A percentile compares a stretch with the other conserved stretches of the same genome.
These are phyloP conservation scores for Debaryomyces sp. DNA, from an alignment of 1,139 yeast species.

Conservation along the genomic window DNA sequence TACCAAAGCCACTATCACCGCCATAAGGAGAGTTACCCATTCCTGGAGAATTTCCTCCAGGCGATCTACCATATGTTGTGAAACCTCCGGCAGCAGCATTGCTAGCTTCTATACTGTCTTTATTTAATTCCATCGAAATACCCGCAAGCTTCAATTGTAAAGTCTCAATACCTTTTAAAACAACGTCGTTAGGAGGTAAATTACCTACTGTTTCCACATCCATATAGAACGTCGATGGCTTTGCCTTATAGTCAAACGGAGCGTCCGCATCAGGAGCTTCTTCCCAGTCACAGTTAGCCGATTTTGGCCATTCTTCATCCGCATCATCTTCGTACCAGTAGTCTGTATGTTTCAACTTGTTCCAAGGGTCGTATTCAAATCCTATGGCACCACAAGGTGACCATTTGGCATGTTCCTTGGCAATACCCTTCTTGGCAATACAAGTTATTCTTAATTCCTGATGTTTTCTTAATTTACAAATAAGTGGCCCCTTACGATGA, in stretches of 20 bases:
- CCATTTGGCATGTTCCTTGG: constrained; percentile 99
- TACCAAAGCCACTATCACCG: constrained; percentile 49
- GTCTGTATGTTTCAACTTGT: constrained; percentile 92
- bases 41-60: constrained; percentile 38
- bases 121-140: constrained; percentile 78
- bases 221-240: constrained; percentile 78
- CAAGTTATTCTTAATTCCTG: constrained; percentile 89
- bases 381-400: constrained; percentile 97
- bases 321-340: constrained; percentile 94
- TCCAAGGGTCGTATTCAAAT: constrained; percentile 99
- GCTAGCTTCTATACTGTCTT: constrained; percentile 55
- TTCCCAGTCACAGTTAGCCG: constrained; percentile 91
- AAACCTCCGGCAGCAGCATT: constrained; percentile 47
- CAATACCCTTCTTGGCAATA: constrained; percentile 96
- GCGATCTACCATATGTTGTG: constrained; percentile 54
- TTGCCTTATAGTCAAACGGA: constrained; percentile 81
- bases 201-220: constrained; percentile 94
- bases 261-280: constrained; percentile 93
- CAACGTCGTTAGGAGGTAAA: constrained; percentile 86
- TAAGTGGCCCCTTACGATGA: constrained; percentile 77
- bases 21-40: constrained; percentile 50
- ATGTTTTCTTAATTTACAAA: constrained; percentile 89
- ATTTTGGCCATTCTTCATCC: constrained; percentile 89
- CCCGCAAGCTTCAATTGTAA: constrained; percentile 91
- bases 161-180: constrained; percentile 78